Base-by-base conservation (phyloP, 2,329 filamentous ascomycete genomes). In the Pezicula radicicola region DNA sequence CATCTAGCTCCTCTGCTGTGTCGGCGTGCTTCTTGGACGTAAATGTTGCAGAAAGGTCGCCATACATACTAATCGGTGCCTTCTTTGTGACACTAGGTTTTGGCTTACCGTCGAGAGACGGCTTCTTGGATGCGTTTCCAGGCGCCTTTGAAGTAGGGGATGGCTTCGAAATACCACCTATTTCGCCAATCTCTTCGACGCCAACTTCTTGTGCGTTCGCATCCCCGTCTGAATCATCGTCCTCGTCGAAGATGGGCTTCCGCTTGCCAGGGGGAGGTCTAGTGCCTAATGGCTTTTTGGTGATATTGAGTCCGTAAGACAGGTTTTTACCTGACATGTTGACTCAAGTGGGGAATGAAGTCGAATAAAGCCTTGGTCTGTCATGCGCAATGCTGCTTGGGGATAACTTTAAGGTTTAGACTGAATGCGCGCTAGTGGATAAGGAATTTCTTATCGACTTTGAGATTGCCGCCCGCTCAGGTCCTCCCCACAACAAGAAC, bases 41-140 rank as follows among this genome's bases (percentile, higher is more conserved):
- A 30, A 86, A 74, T 1, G 81, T 72, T 61, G 82, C 81, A 3
- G 88, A 88, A 1, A 90, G 77, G 63, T 91, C 87, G 35, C 79
- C 80, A 60, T 83, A 85, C 64, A 77, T 73, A 46, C 71, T 70
- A 50, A 69, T 73, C 12, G 69, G 64, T 9, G 66, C 60, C 49
- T 68, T 66, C 54, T 77, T 79, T 27, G 69, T 60, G 51, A 76
- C 77, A 45, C 74, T 58, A 19, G 56, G 52, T 36, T 49, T 52
- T 16, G 60, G 52, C 48, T 63, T 65, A 27, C 49, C 55, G 12
- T 53, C 57, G 52, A 57, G 67, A 64, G 66, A 64, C 46, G 56
- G 55, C 54, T 66, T 66, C 18, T 57, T 46, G 53, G 61, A 46
- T 33, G 58, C 58, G 50, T 71, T 75, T 60, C 61, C 62, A 18